Conservation (phyloP, 1,139 yeast genomes). For the Kurtzmaniella quercitrusa region DNA sequence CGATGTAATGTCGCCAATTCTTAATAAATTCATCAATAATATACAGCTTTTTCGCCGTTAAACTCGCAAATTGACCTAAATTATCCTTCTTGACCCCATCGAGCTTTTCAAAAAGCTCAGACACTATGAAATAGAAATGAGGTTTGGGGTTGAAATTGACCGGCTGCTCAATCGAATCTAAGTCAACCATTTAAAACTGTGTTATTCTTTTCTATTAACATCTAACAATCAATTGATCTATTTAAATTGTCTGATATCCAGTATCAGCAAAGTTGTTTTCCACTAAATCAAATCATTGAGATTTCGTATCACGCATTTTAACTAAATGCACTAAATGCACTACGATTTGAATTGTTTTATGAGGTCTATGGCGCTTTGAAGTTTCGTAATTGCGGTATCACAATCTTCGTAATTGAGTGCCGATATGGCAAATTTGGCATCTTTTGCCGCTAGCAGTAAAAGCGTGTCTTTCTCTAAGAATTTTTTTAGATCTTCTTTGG, state of each 20-base stretch:
- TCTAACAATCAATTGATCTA: neutral
- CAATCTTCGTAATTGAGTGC: slow-evolving; percentile 26
- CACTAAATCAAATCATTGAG: neutral
- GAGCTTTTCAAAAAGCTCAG: slow-evolving; percentile 29
- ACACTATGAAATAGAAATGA: slow-evolving; percentile 26
- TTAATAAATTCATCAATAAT: slow-evolving; percentile 46
- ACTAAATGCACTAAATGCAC: neutral
- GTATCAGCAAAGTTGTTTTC: neutral
- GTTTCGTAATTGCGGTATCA: slow-evolving; percentile 18
- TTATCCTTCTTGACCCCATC: slow-evolving; percentile 26
- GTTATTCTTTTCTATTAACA: neutral
- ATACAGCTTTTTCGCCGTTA: slow-evolving; percentile 29
- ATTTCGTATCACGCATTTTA: neutral
- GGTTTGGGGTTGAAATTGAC: slow-evolving; percentile 14
- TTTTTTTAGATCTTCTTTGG: slow-evolving; percentile 6
- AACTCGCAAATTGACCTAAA: slow-evolving; percentile 23
- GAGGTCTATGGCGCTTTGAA: slow-evolving; percentile 13
- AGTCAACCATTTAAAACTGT: neutral
- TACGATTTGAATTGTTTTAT: slow-evolving; percentile 6
- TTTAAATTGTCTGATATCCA: neutral
- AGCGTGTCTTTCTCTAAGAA: slow-evolving; percentile 12
- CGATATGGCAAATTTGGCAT: slow-evolving; percentile 26
- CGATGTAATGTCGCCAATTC: slow-evolving; percentile 63
- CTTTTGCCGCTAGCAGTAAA: slow-evolving; percentile 16
- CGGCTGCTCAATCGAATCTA: slow-evolving; percentile 12